Percentiles rank a stretch among this genome's conserved stretches.
Conservation (phyloP, 2,329 filamentous ascomycete species). For the Gliomastix tumulicola region DNA sequence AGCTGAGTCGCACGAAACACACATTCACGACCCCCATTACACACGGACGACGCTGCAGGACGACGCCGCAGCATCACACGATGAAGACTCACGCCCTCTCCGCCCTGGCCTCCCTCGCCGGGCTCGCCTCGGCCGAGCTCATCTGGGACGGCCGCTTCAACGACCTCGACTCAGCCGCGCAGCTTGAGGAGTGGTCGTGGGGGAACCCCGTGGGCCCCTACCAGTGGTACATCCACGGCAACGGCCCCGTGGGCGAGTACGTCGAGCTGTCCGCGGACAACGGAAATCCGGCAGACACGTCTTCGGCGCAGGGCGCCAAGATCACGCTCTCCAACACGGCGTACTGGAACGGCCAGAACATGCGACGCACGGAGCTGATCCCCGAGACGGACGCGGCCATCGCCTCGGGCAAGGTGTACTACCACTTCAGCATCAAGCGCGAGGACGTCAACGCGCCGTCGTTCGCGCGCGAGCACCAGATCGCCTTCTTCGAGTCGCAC, state of each 20-base stretch:
- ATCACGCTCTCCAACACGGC: conserved; percentile 58
- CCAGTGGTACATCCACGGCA: conserved; percentile 72
- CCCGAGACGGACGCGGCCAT: conserved; percentile 61
- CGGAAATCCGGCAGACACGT: conserved; percentile 59
- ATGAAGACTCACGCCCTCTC: conserved; percentile 5
- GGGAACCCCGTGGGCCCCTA: conserved; percentile 62
- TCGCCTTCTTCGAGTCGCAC: conserved; percentile 58
- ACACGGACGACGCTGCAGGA: too few relatives aligned
- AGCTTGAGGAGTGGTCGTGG: conserved; percentile 59
- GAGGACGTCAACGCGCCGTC: conserved; percentile 52
- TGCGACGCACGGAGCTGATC: conserved; percentile 69
- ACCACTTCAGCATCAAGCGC: conserved; percentile 64
- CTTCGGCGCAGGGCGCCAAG: conserved; percentile 57
- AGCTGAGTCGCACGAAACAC: too few relatives aligned
- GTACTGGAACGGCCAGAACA: conserved; percentile 66
- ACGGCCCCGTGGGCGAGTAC: conserved; percentile 46
- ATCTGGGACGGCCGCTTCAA: conserved; percentile 64
- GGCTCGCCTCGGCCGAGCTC: conserved; percentile 14
- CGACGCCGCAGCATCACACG: too few relatives aligned
- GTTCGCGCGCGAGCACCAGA: conserved; percentile 60
- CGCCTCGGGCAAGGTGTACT: conserved; percentile 59
- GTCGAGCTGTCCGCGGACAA: conserved; percentile 51
- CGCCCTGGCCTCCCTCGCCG: conserved; percentile 1
- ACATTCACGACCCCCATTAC: too few relatives aligned
- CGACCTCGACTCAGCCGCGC: conserved; percentile 42